Conservation (phyloP, 2,329 filamentous ascomycete genomes). For the Penicillium vulpinum region DNA sequence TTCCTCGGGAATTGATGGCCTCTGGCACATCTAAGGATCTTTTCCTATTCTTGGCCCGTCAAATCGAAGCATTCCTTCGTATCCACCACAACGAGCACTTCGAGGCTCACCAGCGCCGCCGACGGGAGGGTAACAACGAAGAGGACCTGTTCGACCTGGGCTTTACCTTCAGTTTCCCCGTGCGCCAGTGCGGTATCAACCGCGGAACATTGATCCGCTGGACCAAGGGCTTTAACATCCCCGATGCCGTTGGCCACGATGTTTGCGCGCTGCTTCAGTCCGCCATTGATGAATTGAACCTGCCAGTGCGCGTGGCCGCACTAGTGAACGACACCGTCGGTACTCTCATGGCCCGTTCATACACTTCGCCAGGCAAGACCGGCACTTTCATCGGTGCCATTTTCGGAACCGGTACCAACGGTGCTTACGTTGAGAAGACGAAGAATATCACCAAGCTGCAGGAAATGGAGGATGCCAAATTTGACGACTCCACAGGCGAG, state of each 20-base stretch:
- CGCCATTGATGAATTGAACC: slow-evolving; percentile 80
- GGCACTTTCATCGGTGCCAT: slow-evolving; percentile 91
- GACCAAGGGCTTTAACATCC: slow-evolving; percentile 98
- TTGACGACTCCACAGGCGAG: slow-evolving; percentile 77
- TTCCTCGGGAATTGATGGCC: slow-evolving; percentile 86
- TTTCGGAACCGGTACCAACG: slow-evolving; percentile 96
- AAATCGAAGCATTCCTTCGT: slow-evolving; percentile 85
- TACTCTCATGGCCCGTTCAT: slow-evolving; percentile 95
- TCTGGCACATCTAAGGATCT: slow-evolving; percentile 83
- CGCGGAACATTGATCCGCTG: slow-evolving; percentile 91
- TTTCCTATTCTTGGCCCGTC: slow-evolving; percentile 87
- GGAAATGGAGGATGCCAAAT: slow-evolving; percentile 56
- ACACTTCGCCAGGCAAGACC: slow-evolving; percentile 84
- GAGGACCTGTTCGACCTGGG: slow-evolving; percentile 87
- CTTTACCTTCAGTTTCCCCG: slow-evolving; percentile 99
- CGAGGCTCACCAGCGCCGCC: slow-evolving; percentile 65
- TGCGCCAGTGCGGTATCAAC: slow-evolving; percentile 92
- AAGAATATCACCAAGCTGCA: slow-evolving; percentile 76
- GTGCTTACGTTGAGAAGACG: slow-evolving; percentile 93
- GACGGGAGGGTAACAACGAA: slow-evolving; percentile 63
- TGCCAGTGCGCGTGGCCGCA: slow-evolving; percentile 92
- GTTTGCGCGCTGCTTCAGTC: slow-evolving; percentile 85
- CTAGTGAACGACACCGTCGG: slow-evolving; percentile 97
- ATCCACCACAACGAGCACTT: slow-evolving; percentile 89
- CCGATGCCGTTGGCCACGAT: slow-evolving; percentile 91